Evolutionary conservation across 257 asterid genomes (phyloP).

Genomic region (Penstemon barbatus): DNA sequence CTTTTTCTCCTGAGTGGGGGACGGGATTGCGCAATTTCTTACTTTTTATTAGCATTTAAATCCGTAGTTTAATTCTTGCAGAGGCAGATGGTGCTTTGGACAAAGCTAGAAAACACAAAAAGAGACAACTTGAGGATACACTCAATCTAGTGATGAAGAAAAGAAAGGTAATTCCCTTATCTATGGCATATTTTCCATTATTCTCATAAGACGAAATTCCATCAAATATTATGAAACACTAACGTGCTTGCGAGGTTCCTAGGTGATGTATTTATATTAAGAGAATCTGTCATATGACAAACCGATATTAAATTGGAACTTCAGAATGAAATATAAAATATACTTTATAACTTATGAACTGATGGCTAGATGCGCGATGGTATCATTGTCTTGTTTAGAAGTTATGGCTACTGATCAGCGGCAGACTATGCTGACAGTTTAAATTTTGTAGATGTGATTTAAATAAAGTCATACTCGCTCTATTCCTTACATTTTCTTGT

Average conservation of each 20-base stretch:
- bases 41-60: constrained; percentile 9
- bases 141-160: constrained; percentile 87
- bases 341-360: background rate
- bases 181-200: background rate
- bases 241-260: background rate
- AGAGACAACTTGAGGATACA: constrained; percentile 97
- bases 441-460: background rate
- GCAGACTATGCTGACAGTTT: background rate
- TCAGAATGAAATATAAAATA: background rate
- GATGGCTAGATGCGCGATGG: background rate
- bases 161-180: constrained; percentile 62
- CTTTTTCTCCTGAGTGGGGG: background rate
- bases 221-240: background rate
- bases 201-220: background rate
- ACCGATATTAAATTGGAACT: background rate
- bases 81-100: constrained; percentile 99
- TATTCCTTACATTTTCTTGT: background rate
- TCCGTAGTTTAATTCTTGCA: constrained; percentile 36
- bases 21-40: constrained; percentile 1
- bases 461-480: background rate
- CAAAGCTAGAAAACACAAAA: constrained; percentile 98
- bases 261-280: background rate
- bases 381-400: background rate
- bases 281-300: background rate
- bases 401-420: background rate